Evolutionary conservation across 495 filamentous ascomycete genomes (phyloP).

Genomic region (Amniculicola lignicola): DNA sequence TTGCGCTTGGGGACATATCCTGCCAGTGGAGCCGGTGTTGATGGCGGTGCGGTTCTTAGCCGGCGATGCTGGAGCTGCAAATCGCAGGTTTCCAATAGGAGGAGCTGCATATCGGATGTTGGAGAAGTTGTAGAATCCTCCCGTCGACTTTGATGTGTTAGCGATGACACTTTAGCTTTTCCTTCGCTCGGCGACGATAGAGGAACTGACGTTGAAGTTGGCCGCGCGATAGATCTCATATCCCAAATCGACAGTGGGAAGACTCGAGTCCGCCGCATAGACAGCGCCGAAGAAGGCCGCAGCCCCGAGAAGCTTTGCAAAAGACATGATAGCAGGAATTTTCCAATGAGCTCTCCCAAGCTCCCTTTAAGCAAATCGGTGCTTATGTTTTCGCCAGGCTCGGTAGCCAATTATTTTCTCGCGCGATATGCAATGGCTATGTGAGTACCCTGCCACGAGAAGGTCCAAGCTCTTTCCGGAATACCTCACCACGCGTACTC

Average conservation of each 20-base stretch:
- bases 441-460: too few species aligned
- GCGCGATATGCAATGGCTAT: too few species aligned
- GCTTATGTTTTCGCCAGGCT: too few species aligned
- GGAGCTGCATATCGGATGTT: slow-evolving; percentile 36
- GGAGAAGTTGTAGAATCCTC: slow-evolving; percentile 34
- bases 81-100: slow-evolving; percentile 27
- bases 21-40: slow-evolving; percentile 18
- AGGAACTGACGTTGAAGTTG: slow-evolving; percentile 28
- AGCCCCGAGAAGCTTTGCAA: background rate
- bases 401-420: too few species aligned
- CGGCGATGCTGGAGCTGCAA: slow-evolving; percentile 24
- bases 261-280: background rate
- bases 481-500: too few species aligned
- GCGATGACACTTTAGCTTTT: background rate
- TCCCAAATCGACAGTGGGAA: slow-evolving; percentile 30
- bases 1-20: slow-evolving; percentile 30
- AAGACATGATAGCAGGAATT: background rate
- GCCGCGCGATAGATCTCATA: slow-evolving; percentile 31
- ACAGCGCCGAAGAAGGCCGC: background rate
- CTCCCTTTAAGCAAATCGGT: too few species aligned
- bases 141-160: slow-evolving; percentile 21
- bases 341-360: too few species aligned
- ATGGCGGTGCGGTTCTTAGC: slow-evolving; percentile 19
- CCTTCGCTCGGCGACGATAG: background rate
- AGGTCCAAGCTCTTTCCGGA: too few species aligned